Evolutionary conservation across 305 asterid species (phyloP).

Genomic region (Petunia hybrid): DNA sequence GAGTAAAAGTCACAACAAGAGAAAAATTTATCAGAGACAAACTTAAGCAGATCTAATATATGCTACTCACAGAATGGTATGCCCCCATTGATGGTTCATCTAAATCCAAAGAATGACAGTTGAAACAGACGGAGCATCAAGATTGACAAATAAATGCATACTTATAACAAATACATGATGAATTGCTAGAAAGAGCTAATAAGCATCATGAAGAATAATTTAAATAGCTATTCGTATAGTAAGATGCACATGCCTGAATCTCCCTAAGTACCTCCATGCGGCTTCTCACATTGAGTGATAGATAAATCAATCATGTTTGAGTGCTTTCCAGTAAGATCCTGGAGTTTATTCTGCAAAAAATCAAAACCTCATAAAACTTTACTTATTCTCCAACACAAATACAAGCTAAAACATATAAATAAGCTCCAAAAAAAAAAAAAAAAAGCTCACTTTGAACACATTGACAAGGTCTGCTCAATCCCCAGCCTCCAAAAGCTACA

Average conservation of each 20-base stretch:
- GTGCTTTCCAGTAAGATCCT: slow-evolving; percentile 45
- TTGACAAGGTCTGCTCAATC: slow-evolving; percentile 28
- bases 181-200: too few species aligned
- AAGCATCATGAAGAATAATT: too few species aligned
- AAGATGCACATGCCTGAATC: slow-evolving; percentile 40
- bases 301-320: slow-evolving; percentile 35
- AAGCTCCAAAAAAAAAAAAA: neutral
- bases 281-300: slow-evolving; percentile 41
- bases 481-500: slow-evolving; percentile 27
- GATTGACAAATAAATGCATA: too few species aligned
- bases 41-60: too few species aligned
- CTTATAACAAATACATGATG: too few species aligned
- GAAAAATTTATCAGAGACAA: too few species aligned
- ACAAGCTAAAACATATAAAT: neutral
- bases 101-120: too few species aligned
- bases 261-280: slow-evolving; percentile 45
- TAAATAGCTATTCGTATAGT: too few species aligned
- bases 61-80: too few species aligned
- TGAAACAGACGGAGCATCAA: too few species aligned
- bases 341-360: slow-evolving; percentile 32
- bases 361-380: neutral
- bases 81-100: too few species aligned
- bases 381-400: neutral
- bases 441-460: slow-evolving; percentile 30
- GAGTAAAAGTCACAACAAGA: too few species aligned